phyloP scores from a whole-genome alignment of 2,329 filamentous ascomycete species.

The Fusarium subglutinans region DNA sequence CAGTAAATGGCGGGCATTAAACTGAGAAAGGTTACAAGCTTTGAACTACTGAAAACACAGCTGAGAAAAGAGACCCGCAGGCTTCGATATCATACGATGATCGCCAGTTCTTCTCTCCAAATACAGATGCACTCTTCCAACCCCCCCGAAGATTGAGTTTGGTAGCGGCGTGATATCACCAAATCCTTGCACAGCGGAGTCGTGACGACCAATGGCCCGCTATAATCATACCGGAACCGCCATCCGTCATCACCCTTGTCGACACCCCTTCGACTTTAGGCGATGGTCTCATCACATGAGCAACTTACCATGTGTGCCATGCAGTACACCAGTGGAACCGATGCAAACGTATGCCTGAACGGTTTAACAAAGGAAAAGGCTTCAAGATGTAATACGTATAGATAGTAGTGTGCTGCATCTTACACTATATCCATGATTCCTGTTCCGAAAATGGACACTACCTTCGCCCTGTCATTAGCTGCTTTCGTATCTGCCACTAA shows the following conservation, averaged over 20 bases:
- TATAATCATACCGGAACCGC: neutral
- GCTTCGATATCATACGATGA: neutral
- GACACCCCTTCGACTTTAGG: fast-evolving
- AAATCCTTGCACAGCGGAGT: neutral
- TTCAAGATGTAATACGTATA: neutral
- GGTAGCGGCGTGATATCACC: neutral
- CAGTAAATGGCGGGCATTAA: fast-evolving
- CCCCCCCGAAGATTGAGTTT: fast-evolving
- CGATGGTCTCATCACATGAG: neutral
- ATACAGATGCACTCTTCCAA: neutral
- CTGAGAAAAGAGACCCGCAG: fast-evolving
- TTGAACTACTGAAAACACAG: fast-evolving
- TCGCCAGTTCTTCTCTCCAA: fast-evolving
- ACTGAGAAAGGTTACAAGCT: fast-evolving
- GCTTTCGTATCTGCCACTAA: neutral
- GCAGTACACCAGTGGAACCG: neutral
- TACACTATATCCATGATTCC: too few species aligned
- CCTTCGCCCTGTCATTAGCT: neutral
- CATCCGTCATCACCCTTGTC: neutral
- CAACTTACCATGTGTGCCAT: neutral
- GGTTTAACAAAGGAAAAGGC: too few species aligned
- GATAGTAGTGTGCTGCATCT: neutral
- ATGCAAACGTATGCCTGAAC: fast-evolving
- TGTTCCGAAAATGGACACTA: neutral
- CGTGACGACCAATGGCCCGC: neutral